Evolutionary conservation across 257 asterid genomes (phyloP), one percentile per base, ranked within the genome.

Genomic region (Thymus quinquecostatus): DNA sequence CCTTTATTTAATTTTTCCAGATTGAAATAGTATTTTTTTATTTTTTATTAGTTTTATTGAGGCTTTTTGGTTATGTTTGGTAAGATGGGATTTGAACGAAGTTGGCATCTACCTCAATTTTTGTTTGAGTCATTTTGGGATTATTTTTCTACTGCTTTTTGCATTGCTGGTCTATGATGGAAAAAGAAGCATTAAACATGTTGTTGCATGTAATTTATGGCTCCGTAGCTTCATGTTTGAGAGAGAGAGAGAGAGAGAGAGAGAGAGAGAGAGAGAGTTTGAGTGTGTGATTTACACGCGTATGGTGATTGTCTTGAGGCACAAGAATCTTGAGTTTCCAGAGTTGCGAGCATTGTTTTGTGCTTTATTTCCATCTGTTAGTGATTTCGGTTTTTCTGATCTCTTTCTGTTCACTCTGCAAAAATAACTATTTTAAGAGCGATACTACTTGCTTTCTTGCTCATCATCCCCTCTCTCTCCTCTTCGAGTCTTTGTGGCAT

Each of bases 261-360:
- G 30, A n/a, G 65, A 34, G 65, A 60, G 29, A 13, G 41, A 32
- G 44, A 29, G 14, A 10, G 8, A 4, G 10, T 7, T 10, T 7
- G 8, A 0, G 8, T 45, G 50, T 8, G 12, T 34, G 4, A 34
- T 36, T 4, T 45, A 13, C 10, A 13, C 10, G 49, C 78, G 65
- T 73, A 64, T 44, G 30, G 58, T 1, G 68, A 65, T 14, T 73
- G 67, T 65, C 67, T 73, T 64, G 72, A 73, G 72, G 51, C 67
- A 56, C 72, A 73, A 66, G 74, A 60, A 59, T 67, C 69, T 67
- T 67, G 66, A 73, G 50, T 12, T 59, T 45, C 61, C 72, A 74
- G 54, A 2, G 71, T 44, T 60, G 54, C 55, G 51, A 59, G 50
- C 55, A 44, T 72, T 63, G 49, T 53, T 50, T 59, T 66, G 1